A percentile compares a stretch with the other conserved stretches of the same genome.
Conservation (phyloP, 2,329 filamentous ascomycete genomes). For the Cladosporium sp. region DNA sequence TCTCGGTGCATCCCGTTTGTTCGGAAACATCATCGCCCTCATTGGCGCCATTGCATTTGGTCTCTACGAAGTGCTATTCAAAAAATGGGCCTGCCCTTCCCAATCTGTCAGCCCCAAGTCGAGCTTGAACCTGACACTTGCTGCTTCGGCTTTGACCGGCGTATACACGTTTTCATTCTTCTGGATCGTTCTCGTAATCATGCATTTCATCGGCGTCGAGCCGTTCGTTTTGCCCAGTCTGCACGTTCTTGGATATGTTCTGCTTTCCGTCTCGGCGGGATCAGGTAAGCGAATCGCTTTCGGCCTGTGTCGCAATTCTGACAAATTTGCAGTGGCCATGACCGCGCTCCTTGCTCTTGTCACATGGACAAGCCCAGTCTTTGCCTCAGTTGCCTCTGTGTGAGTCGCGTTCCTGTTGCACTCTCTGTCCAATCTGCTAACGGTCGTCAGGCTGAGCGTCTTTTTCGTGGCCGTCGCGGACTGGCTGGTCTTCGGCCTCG, state of each 20-base stretch:
- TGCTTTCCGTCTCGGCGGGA: constrained; percentile 25
- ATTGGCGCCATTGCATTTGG: constrained; percentile 29
- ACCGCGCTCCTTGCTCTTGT: constrained; percentile 27
- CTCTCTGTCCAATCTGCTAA: constrained; percentile 7
- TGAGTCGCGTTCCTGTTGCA: constrained; percentile 7
- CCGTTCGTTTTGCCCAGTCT: constrained; percentile 23
- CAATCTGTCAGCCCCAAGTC: constrained; percentile 20
- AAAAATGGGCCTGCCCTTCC: constrained; percentile 29
- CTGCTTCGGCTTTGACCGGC: constrained; percentile 27
- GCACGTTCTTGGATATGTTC: constrained; percentile 23
- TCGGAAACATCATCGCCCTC: constrained; percentile 27
- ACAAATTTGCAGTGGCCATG: constrained; percentile 20
- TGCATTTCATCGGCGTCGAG: constrained; percentile 27
- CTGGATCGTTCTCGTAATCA: constrained; percentile 24
- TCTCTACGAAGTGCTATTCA: constrained; percentile 31
- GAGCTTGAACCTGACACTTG: constrained; percentile 25
- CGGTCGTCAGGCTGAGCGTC: constrained; percentile 20
- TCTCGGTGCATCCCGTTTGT: constrained; percentile 23
- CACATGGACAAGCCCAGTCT: constrained; percentile 31
- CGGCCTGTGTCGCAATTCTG: not conserved
- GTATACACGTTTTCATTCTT: constrained; percentile 26
- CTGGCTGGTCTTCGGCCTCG: constrained; percentile 28
- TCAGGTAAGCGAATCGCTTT: constrained; percentile 17
- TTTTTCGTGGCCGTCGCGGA: constrained; percentile 30
- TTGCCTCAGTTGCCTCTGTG: constrained; percentile 30